A percentile compares a stretch with the other conserved stretches of the same genome.
Conservation (phyloP, 208 protist species). For the Herpetomonas tarakana region DNA sequence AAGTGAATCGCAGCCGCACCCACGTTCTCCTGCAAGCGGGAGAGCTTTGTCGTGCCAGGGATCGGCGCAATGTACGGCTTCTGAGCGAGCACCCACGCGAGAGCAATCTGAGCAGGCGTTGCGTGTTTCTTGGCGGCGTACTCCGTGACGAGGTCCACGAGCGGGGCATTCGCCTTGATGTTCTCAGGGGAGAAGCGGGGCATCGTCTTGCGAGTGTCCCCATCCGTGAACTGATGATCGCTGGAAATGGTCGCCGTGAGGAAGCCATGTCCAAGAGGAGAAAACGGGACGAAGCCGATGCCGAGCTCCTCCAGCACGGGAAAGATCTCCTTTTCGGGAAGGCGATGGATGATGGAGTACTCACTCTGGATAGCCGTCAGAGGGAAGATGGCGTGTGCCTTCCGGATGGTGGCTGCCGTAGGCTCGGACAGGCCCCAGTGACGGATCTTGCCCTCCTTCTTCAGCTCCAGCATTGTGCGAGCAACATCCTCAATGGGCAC, state of each 20-base stretch:
- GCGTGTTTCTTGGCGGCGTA: conserved; percentile 13
- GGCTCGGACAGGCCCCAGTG: conserved; percentile 31
- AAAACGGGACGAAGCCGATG: conserved; percentile 32
- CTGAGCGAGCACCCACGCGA: conserved; percentile 26
- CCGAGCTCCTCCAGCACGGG: conserved; percentile 31
- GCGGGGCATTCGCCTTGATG: conserved; percentile 6
- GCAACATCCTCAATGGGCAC: conserved; percentile 31
- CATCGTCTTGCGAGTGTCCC: conserved; percentile 16
- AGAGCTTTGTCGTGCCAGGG: conserved; percentile 25
- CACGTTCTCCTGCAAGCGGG: conserved; percentile 22
- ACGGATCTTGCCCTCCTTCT: conserved; percentile 31
- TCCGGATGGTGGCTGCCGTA: conserved; percentile 18
- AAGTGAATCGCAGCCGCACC: conserved; percentile 10
- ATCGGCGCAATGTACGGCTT: conserved; percentile 32
- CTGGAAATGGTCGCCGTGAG: conserved; percentile 22
- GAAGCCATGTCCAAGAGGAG: conserved; percentile 23
- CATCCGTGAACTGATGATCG: conserved; percentile 4
- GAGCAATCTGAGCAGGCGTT: conserved; percentile 24
- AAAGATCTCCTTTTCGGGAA: conserved; percentile 3
- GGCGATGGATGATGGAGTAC: conserved; percentile 21
- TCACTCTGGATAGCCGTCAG: conserved; percentile 33
- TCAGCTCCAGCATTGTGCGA: conserved; percentile 30
- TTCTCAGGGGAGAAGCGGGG: conserved; percentile 13
- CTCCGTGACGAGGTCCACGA: conserved; percentile 13
- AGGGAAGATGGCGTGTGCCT: conserved; percentile 27